Base-by-base conservation (phyloP, 768 basidiomycete species). In the Podaxis carcinomalis region DNA sequence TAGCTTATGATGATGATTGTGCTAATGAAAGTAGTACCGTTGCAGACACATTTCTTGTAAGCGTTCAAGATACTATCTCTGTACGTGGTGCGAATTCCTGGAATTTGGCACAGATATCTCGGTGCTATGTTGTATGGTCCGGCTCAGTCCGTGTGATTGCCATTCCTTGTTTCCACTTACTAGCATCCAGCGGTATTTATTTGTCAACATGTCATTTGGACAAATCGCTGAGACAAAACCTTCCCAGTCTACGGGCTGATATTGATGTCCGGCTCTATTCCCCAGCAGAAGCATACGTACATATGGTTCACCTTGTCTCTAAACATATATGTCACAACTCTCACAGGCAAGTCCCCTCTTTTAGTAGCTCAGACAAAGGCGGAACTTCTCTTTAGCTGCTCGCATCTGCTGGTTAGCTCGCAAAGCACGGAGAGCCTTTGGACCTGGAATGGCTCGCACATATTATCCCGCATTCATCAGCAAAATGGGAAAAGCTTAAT, bases 101-200 rank as follows among this genome's bases (percentile, higher is more conserved):
- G 14, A 5, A 42, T 21, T 44, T 53, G 21, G 35, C n/a, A 35
- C 35, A 63, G 50, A 49, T 75, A 27, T 77, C 75, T 61, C 69
- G 77, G 42, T 78, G 76, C 54, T 77, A 72, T 60, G 68, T 75
- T n/a, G 70, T 76, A 37, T 77, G 77, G 77, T 70, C 68, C 37
- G 68, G 64, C 40, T 70, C 67, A 7, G 69, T 70, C 59, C 64
- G 62, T 37, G 62, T 75, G 21, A 66, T 70, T 6, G 51, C 70
- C 42, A 69, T 65, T 5, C 72, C 76, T 1, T 32, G 67, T 3
- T 39, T 71, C 0, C 53, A 75, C 19, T 66, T 78, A 10, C 14
- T 74, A 3, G 71, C 70, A 16, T 72, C 70, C 16, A 73, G 75
- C 64, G 65, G 77, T 77, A 28, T 27, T 59, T 37, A 14, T n/a